Evolutionary conservation across 768 basidiomycete species (phyloP), one percentile per base, ranked within the genome.

Genomic region (Macrolepiota fuliginosa): DNA sequence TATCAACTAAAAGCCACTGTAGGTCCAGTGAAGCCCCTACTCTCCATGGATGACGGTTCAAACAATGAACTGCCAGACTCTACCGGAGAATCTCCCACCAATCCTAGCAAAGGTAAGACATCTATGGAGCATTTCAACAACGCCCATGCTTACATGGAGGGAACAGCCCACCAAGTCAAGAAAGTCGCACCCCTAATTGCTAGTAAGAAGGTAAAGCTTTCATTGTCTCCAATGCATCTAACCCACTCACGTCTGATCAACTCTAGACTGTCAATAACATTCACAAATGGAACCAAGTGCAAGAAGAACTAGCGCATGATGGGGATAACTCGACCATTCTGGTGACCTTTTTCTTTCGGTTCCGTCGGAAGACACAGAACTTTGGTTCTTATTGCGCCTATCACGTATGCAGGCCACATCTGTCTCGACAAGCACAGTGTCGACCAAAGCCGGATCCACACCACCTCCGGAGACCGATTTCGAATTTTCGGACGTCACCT

Each of bases 221-320:
- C 13, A 6, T 5, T 73, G 64, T 62, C 29, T 66, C 19, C 3
- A 4, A 45, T 45, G 49, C 40, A 58, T 49, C 17, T 50, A 27
- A 1, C 46, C 40, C 63, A 40, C 57, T 60, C 51, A 67, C 60
- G 36, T 45, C 57, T 32, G 32, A 45, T 57, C 51, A 59, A 51
- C 49, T 70, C 19, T 70, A 97, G 93, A 91, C 88, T 49, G 91
- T 84, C 53, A 91, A 84, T 72, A 94, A 95, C 68, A 98, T 99
- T 70, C 88, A 83, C 68, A 98, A 98, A 72, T 99, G 96, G 97
- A 98, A 96, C 71, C 90, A 89, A 77, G 92, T 96, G 10, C 93
- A 96, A 74, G 90, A 89, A 74, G 96, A 94, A 68, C 81, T 97
- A 54, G 52, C 60, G 32, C 60, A 61, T 15, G 36, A 49, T 37